Percentiles rank a stretch among this genome's conserved stretches.
phyloP scores from a whole-genome alignment of 2,329 filamentous ascomycete species.

The Zymoseptoria tritici region DNA sequence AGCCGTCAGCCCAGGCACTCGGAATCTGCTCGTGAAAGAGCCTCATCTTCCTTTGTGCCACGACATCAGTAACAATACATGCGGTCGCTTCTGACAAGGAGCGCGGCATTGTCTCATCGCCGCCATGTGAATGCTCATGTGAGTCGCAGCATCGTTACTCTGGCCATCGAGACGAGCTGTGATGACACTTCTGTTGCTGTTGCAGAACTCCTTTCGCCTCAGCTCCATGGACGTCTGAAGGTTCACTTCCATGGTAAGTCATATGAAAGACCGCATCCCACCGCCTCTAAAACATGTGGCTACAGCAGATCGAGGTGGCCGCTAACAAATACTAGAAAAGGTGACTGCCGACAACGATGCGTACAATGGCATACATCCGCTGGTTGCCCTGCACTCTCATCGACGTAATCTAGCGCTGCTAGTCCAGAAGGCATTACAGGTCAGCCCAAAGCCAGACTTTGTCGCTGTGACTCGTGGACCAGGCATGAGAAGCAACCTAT shows the following conservation, averaged over 20 bases:
- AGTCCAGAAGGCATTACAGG: conserved; percentile 49
- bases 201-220: conserved; percentile 34
- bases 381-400: conserved; percentile 68
- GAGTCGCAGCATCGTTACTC: conserved; percentile 35
- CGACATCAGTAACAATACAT: neutral
- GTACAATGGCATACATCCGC: conserved; percentile 73
- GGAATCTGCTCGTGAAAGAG: neutral
- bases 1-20: neutral
- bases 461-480: conserved; percentile 86
- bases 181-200: conserved; percentile 90
- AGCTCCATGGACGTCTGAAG: conserved; percentile 5
- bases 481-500: conserved; percentile 74
- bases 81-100: neutral
- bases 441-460: conserved; percentile 57
- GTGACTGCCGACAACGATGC: conserved; percentile 70
- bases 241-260: conserved; percentile 55
- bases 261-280: neutral
- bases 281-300: no score
- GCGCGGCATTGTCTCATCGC: neutral
- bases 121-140: neutral
- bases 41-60: neutral
- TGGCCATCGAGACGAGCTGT: conserved; percentile 79
- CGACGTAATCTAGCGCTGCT: conserved; percentile 61
- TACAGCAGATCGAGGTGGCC: no score
- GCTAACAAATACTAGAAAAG: conserved; percentile 46